Conservation (phyloP, 352 stramenopile genomes). For the Phytopythium sindhum region DNA sequence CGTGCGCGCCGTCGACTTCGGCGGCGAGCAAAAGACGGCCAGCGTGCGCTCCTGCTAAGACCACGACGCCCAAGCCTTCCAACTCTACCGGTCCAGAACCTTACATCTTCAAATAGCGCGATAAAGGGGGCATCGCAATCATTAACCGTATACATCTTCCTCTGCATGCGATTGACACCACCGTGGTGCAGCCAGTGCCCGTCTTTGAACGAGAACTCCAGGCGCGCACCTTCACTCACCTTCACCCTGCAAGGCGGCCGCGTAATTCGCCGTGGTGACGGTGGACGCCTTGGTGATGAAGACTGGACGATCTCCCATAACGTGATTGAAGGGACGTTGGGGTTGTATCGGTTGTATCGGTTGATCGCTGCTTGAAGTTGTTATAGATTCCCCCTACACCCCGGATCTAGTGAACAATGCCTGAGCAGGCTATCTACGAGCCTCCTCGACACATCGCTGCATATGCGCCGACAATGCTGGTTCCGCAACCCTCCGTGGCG, state of each 20-base stretch:
- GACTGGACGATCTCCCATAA: background rate
- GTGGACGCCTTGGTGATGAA: background rate
- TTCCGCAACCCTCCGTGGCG: too few relatives aligned
- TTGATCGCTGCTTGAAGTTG: background rate
- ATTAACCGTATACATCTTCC: background rate
- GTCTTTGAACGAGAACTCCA: background rate
- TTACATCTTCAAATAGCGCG: too few relatives aligned
- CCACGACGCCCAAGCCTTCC: too few relatives aligned
- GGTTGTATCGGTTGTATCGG: background rate
- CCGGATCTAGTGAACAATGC: too few relatives aligned
- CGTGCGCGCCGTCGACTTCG: conserved; percentile 48
- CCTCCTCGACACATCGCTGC: too few relatives aligned
- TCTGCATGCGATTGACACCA: background rate
- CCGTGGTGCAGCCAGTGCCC: background rate
- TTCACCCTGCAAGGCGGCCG: background rate
- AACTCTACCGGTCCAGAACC: too few relatives aligned
- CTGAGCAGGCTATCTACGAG: too few relatives aligned
- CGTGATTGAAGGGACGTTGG: too few relatives aligned
- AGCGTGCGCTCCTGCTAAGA: conserved; percentile 43
- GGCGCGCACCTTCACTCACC: background rate
- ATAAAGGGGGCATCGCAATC: too few relatives aligned
- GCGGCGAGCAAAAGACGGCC: conserved; percentile 27
- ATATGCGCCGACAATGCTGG: too few relatives aligned
- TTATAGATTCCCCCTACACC: too few relatives aligned
- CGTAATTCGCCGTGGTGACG: background rate